Conservation (phyloP, 176 grass and related monocot species). For the Aegilops sharonensis region DNA sequence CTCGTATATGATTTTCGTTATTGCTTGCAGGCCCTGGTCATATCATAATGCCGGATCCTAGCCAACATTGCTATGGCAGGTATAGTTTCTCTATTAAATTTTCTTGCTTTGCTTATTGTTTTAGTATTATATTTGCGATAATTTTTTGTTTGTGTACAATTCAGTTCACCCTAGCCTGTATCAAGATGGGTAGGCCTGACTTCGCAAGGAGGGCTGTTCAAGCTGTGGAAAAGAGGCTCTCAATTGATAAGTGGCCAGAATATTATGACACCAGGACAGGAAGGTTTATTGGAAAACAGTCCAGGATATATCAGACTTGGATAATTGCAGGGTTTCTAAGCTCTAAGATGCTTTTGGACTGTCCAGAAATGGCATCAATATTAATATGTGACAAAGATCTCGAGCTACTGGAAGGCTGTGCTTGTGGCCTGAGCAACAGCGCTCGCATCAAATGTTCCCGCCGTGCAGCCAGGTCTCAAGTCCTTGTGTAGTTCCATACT, state of each 20-base stretch:
- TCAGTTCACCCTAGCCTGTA: slow-evolving; percentile 95
- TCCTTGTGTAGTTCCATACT: slow-evolving; percentile 59
- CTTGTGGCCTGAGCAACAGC: slow-evolving; percentile 78
- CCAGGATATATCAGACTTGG: slow-evolving; percentile 86
- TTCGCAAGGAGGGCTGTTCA: slow-evolving; percentile 74
- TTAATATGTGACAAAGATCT: slow-evolving; percentile 90
- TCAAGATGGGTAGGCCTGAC: slow-evolving; percentile 92
- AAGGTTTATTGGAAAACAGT: slow-evolving; percentile 93
- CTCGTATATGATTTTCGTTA: not conserved
- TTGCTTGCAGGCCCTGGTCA: slow-evolving; percentile 80
- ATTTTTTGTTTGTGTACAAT: slow-evolving; percentile 30
- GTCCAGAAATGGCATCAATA: slow-evolving; percentile 73
- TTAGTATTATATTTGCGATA: not conserved
- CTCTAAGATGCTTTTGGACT: slow-evolving; percentile 80
- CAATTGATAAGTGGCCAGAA: slow-evolving; percentile 88
- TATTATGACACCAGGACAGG: slow-evolving; percentile 89
- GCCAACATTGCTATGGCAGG: slow-evolving; percentile 96
- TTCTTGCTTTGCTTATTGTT: not conserved
- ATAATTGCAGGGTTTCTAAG: slow-evolving; percentile 85
- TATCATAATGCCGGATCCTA: slow-evolving; percentile 94
- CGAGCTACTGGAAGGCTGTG: slow-evolving; percentile 88
- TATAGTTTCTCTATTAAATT: slow-evolving; percentile 21
- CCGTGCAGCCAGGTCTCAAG: slow-evolving; percentile 72
- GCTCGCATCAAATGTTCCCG: slow-evolving; percentile 89
- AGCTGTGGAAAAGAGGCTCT: slow-evolving; percentile 77